Conservation (phyloP, 148 eudicot species). For the Euryodendron excelsum region DNA sequence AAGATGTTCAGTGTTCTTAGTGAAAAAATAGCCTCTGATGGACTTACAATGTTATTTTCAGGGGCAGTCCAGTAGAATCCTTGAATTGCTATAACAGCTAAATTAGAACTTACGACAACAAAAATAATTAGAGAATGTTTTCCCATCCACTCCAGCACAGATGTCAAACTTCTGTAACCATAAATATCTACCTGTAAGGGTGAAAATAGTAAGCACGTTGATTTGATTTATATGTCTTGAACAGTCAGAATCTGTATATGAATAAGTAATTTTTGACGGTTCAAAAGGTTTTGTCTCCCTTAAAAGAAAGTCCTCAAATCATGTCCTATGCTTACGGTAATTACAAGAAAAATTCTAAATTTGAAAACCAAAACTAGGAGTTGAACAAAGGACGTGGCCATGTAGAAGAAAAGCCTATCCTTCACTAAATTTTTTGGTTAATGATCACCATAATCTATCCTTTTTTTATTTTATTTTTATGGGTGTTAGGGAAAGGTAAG, state of each 20-base stretch:
- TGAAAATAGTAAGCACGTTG: background rate
- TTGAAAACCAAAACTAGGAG: background rate
- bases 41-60: constrained; percentile 70
- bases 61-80: constrained; percentile 74
- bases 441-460: too few relatives aligned
- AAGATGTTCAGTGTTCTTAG: background rate
- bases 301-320: background rate
- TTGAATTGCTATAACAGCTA: constrained; percentile 63
- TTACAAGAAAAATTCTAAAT: background rate
- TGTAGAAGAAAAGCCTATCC: background rate
- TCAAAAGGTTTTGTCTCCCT: background rate
- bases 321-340: background rate
- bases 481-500: background rate
- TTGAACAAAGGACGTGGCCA: background rate
- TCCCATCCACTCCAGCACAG: constrained; percentile 73
- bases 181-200: constrained; percentile 69
- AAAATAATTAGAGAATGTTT: constrained; percentile 71
- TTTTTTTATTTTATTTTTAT: background rate
- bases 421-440: too few relatives aligned
- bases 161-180: constrained; percentile 45
- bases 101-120: constrained; percentile 59
- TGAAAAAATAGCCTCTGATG: background rate
- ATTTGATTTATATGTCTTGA: background rate
- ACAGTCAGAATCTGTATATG: background rate
- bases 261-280: background rate